Evolutionary conservation across 2,329 filamentous ascomycete species (phyloP), one percentile per base, ranked within the genome.

Genomic region (Fusarium nurragi): DNA sequence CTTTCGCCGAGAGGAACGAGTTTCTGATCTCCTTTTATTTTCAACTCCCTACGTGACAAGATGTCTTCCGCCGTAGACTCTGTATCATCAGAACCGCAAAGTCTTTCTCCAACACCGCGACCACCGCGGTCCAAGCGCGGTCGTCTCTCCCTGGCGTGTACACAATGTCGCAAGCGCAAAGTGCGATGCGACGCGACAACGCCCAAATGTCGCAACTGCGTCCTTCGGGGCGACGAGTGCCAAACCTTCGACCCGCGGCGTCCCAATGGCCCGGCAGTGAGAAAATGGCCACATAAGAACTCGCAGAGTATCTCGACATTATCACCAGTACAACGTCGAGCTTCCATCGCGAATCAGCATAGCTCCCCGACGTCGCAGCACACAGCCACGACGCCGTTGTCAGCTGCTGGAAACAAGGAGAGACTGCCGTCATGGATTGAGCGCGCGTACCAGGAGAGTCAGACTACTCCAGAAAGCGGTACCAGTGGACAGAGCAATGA

Each of bases 161-260:
- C 45, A 5, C 56, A 60, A 26, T 69, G 67, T 23, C 67, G 67
- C 48, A 69, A 59, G 38, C 67, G 67, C 23, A 69, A 69, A 43
- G 67, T 69, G 13, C 56, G 67, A 53, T 69, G 67, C 39, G 67
- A 69, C 13, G 67, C 67, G n/a, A 54, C 64, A 39, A 69, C 60
- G 18, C 67, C 67, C 13, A 67, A 69, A 34, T 69, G 67, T 25
- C 66, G 60, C n/a, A 69, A 69, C 34, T 69, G 67, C 23, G 66
- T 67, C 9, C 28, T 69, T 4, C 64, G 67, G 23, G 66, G 67
- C 14, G 67, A 69, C 6, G 40, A 43, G 8, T 69, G 67, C 34
- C 50, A 65, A 19, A 69, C 67, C 4, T 69, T 67, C 6, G 66
- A 69, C 22, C 67, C 67, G 5, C 32, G 67, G 23, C 47, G 64